phyloP scores from a whole-genome alignment of 495 filamentous ascomycete species.

The Monascus purpureus region DNA sequence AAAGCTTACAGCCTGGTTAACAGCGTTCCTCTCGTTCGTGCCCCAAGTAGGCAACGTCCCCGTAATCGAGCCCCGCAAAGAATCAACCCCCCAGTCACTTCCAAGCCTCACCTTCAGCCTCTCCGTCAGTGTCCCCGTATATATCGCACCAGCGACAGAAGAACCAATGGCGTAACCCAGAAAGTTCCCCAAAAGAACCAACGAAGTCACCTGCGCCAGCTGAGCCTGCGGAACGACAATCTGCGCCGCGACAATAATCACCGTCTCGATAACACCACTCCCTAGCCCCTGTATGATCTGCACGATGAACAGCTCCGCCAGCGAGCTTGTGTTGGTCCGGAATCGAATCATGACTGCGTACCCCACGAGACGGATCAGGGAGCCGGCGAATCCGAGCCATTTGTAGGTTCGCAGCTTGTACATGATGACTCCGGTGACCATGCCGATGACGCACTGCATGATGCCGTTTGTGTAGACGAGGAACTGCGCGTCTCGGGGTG shows the following conservation, averaged over 20 bases:
- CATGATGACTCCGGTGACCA: conserved; percentile 27
- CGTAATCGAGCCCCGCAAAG: conserved; percentile 30
- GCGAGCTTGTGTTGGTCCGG: conserved; percentile 28
- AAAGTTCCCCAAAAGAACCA: conserved; percentile 27
- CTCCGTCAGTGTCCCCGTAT: conserved; percentile 25
- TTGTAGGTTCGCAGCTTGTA: conserved; percentile 30
- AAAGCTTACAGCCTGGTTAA: conserved; percentile 30
- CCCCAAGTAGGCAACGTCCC: conserved; percentile 27
- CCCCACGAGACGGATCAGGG: conserved; percentile 26
- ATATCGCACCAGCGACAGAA: conserved; percentile 35
- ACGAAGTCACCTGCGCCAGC: conserved; percentile 32
- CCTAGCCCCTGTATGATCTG: conserved; percentile 35
- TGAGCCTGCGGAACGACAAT: conserved; percentile 29
- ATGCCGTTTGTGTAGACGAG: conserved; percentile 31
- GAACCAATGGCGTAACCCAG: conserved; percentile 32
- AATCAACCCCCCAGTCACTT: conserved; percentile 12
- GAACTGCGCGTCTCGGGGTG: conserved; percentile 28
- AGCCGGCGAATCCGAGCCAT: conserved; percentile 27
- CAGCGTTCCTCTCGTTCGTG: conserved; percentile 20
- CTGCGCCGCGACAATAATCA: conserved; percentile 29
- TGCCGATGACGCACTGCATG: conserved; percentile 26
- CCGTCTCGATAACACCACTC: conserved; percentile 32
- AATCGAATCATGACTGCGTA: conserved; percentile 37
- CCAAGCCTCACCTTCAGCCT: conserved; percentile 19
- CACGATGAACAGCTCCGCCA: conserved; percentile 29